These are phyloP conservation scores for Funneliformis geosporum DNA, from an alignment of 192 early-diverging fungal species.

Conservation along the genomic window DNA sequence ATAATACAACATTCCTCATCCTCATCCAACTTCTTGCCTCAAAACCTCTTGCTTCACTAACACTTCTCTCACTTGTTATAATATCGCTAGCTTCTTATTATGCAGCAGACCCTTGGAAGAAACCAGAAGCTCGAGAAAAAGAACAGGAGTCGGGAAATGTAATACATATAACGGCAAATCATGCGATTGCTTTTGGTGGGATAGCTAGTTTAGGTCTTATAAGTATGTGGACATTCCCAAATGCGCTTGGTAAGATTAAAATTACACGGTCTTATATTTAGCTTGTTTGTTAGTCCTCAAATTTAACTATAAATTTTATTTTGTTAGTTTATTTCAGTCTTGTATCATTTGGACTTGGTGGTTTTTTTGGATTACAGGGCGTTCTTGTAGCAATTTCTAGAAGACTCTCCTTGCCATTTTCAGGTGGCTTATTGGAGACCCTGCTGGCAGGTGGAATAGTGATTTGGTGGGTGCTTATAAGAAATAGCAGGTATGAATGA, in stretches of 20 bases:
- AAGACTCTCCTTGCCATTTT: slow-evolving; percentile 26
- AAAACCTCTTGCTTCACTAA: neutral
- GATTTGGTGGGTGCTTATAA: slow-evolving; percentile 37
- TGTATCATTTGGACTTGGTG: slow-evolving; percentile 40
- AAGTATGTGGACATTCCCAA: slow-evolving; percentile 44
- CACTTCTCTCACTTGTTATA: neutral
- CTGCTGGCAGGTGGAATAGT: slow-evolving; percentile 33
- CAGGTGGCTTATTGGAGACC: slow-evolving; percentile 26
- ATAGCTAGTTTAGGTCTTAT: slow-evolving; percentile 44
- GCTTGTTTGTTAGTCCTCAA: neutral
- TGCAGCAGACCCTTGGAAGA: slow-evolving; percentile 16
- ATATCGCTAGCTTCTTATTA: neutral
- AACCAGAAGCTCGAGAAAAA: slow-evolving; percentile 35
- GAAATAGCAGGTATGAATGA: slow-evolving; percentile 39
- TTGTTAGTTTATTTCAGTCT: slow-evolving; percentile 39
- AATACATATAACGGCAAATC: slow-evolving; percentile 34
- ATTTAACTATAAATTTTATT: neutral
- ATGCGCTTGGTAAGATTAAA: slow-evolving; percentile 37
- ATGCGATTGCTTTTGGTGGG: slow-evolving; percentile 42
- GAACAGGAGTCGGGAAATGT: slow-evolving; percentile 38
- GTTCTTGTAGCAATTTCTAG: slow-evolving; percentile 34
- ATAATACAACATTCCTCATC: neutral
- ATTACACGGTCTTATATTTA: neutral
- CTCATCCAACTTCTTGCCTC: neutral
- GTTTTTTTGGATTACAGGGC: slow-evolving; percentile 45